Evolutionary conservation across 176 grass and related monocot genomes (phyloP), one percentile per base, ranked within the genome.

Genomic region (Bromus sterilis): DNA sequence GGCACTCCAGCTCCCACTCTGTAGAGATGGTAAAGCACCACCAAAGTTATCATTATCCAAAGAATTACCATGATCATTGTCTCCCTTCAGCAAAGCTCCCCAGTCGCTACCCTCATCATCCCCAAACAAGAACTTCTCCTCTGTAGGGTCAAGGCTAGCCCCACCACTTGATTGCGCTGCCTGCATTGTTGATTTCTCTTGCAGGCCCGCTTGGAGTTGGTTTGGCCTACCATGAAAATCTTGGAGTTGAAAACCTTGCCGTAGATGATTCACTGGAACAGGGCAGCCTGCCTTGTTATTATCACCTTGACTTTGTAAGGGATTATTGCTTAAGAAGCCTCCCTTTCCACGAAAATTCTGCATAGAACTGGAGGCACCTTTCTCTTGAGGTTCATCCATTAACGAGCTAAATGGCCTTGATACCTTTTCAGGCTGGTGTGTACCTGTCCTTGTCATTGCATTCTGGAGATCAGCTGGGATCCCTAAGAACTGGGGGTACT

Each of bases 1-100:
- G 43, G 95, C 95, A 75, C 95, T 98, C 95, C 95, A 98, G 64
- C 92, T 98, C 71, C 95, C 92, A 72, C 92, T 91, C 79, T 93
- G 90, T 26, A 89, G 42, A 84, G 95, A 93, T 78, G 92, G 82
- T 66, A 88, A 84, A 78, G 83, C 78, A 58, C 88, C 84, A 56
- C 90, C 88, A 78, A 80, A 74, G 64, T 88, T 89, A 77, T 84
- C 86, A 86, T 83, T 92, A 44, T 86, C 80, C 76, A 84, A 84
- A 82, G 90, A 76, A 72, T 76, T 91, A 42, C 59, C 80, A 60
- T 87, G 82, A 51, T 71, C 76, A 44, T 89, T 87, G 18, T 85
- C 77, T 82, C 90, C 88, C 81, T 82, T 86, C 25, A 95, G 88
- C 75, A 94, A 91, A 87, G 82, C 84, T 64, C 88, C 88, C 92